A percentile compares a stretch with the other conserved stretches of the same genome.
These are phyloP conservation scores for Fusarium zealandicum DNA, from an alignment of 2,329 filamentous ascomycete genomes.

Conservation along the genomic window DNA sequence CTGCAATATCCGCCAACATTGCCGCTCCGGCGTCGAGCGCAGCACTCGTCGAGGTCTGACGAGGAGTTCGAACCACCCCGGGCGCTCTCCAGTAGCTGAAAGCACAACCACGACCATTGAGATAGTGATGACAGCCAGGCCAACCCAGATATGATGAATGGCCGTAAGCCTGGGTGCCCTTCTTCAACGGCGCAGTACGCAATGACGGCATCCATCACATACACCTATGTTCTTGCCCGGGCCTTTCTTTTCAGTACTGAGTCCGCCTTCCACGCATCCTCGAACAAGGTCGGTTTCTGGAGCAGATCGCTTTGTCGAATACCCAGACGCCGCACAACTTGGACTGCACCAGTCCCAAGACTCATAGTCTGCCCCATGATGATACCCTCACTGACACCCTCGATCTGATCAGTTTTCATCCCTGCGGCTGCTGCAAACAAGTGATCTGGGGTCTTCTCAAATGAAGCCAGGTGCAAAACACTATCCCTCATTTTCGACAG, in stretches of 20 bases:
- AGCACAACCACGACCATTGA: no score
- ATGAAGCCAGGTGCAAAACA: constrained; percentile 91
- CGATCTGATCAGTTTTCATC: constrained; percentile 90
- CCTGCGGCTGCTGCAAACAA: constrained; percentile 92
- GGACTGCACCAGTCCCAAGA: constrained; percentile 90
- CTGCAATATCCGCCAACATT: no score
- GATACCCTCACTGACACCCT: constrained; percentile 95
- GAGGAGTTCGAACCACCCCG: no score
- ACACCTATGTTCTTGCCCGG: no score
- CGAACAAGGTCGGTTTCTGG: constrained; percentile 72
- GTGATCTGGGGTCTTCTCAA: constrained; percentile 98
- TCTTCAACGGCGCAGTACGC: no score
- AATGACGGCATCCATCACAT: no score
- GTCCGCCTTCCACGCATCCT: constrained; percentile 67
- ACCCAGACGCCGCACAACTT: constrained; percentile 81
- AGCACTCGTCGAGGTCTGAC: no score
- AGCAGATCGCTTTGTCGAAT: constrained; percentile 66
- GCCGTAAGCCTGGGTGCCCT: no score
- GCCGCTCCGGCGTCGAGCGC: no score
- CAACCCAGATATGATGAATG: no score
- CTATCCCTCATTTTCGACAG: constrained; percentile 95
- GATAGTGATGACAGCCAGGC: no score
- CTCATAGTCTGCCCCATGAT: constrained; percentile 97
- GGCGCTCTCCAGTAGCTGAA: no score
- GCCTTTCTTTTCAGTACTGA: not conserved